These are phyloP conservation scores for Saprolegnia parasitica DNA, from an alignment of 352 stramenopile species.

Conservation along the genomic window DNA sequence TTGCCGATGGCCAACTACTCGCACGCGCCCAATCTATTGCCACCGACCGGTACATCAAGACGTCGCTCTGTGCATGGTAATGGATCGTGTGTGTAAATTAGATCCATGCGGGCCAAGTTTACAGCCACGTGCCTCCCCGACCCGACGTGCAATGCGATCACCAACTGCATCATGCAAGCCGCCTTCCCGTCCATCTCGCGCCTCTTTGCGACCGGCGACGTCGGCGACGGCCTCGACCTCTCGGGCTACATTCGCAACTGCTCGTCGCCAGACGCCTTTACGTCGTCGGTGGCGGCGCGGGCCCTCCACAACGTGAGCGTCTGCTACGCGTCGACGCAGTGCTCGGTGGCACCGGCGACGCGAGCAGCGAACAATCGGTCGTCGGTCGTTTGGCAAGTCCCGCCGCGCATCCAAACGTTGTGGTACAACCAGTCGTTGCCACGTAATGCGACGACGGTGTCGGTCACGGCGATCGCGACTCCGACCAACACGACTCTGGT, in stretches of 20 bases:
- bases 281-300: background rate
- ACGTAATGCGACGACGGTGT: background rate
- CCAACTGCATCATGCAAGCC: conserved; percentile 26
- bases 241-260: conserved; percentile 8
- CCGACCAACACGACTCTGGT: background rate
- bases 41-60: conserved; percentile 19
- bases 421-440: background rate
- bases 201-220: background rate
- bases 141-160: conserved; percentile 15
- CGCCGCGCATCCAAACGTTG: conserved; percentile 8
- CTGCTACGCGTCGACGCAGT: conserved; percentile 16
- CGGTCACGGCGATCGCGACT: background rate
- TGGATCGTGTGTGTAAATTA: too few relatives aligned
- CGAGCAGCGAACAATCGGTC: background rate
- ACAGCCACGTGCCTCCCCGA: conserved; percentile 13
- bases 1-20: conserved; percentile 2
- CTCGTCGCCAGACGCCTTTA: background rate
- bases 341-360: conserved; percentile 13
- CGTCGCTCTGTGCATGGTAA: too few relatives aligned
- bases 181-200: conserved; percentile 17
- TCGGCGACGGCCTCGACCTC: conserved; percentile 2
- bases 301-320: conserved; percentile 15
- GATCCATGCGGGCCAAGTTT: conserved; percentile 17
- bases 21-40: conserved; percentile 1
- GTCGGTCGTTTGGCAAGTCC: conserved; percentile 13